Evolutionary conservation across 305 asterid genomes (phyloP).

Genomic region (Fraxinus greggii): DNA sequence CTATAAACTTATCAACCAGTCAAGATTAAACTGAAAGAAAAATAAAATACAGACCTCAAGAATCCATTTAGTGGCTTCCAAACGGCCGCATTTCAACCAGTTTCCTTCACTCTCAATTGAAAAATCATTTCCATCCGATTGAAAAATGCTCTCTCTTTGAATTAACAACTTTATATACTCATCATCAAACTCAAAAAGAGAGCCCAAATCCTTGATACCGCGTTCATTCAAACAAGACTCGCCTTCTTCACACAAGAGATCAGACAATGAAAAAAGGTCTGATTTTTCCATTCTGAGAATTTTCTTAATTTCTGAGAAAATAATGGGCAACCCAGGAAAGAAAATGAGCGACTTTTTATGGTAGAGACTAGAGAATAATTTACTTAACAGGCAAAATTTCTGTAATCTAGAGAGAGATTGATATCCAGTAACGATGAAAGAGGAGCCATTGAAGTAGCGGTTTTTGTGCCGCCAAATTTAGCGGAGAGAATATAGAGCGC

Average conservation of each 20-base stretch:
- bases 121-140: not conserved
- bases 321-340: not conserved
- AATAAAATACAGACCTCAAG: slow-evolving; percentile 33
- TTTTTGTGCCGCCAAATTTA: slow-evolving; percentile 51
- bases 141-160: slow-evolving; percentile 30
- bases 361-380: not conserved
- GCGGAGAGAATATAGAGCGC: slow-evolving; percentile 25
- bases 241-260: slow-evolving; percentile 43
- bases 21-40: not conserved
- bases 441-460: slow-evolving; percentile 24
- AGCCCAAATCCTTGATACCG: slow-evolving; percentile 9
- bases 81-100: slow-evolving; percentile 33
- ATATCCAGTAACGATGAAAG: slow-evolving; percentile 8
- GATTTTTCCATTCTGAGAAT: slow-evolving; percentile 25
- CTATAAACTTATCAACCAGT: not conserved
- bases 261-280: slow-evolving; percentile 21
- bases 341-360: slow-evolving; percentile 2
- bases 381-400: slow-evolving; percentile 4
- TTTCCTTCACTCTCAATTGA: slow-evolving; percentile 14
- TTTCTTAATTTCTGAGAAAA: not conserved
- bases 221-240: slow-evolving; percentile 25
- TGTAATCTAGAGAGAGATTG: slow-evolving; percentile 27
- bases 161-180: slow-evolving; percentile 36
- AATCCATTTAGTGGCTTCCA: slow-evolving; percentile 46
- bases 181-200: slow-evolving; percentile 30